phyloP scores from a whole-genome alignment of 345 rosid genomes.

The Sonneratia caseolaris region DNA sequence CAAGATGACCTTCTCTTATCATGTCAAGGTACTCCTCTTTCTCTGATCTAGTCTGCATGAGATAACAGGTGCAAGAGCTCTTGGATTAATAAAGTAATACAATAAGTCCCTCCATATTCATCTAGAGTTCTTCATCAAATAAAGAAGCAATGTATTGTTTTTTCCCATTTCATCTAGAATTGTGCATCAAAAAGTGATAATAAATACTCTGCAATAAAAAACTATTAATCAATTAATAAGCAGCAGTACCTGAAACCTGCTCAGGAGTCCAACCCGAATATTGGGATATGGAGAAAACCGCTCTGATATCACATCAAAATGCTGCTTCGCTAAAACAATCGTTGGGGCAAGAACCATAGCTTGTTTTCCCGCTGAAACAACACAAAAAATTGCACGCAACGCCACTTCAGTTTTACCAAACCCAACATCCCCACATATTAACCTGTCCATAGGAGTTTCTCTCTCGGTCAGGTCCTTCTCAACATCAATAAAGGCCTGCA shows the following conservation, averaged over 20 bases:
- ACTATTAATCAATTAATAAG: slow-evolving; percentile 1
- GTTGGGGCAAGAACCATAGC: slow-evolving; percentile 97
- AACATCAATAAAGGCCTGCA: slow-evolving; percentile 89
- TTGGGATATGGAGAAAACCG: slow-evolving; percentile 55
- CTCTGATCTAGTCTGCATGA: slow-evolving; percentile 70
- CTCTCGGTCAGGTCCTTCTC: slow-evolving; percentile 84
- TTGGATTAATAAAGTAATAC: slow-evolving; percentile 1
- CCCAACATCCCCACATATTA: slow-evolving; percentile 96
- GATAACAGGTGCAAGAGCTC: slow-evolving; percentile 17
- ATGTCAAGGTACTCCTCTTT: slow-evolving; percentile 57
- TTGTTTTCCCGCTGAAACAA: slow-evolving; percentile 83
- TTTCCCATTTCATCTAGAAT: not conserved
- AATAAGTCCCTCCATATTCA: not conserved
- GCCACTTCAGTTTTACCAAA: slow-evolving; percentile 99
- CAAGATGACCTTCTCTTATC: slow-evolving; percentile 68
- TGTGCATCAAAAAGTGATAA: not conserved
- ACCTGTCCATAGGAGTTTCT: slow-evolving; percentile 93
- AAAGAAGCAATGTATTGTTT: not conserved
- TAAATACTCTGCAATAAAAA: not conserved
- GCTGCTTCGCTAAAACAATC: slow-evolving; percentile 88
- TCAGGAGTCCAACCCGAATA: slow-evolving; percentile 71
- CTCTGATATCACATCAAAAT: slow-evolving; percentile 76
- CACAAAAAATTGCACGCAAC: slow-evolving; percentile 80
- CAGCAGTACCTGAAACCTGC: slow-evolving; percentile 78
- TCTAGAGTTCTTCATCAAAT: not conserved